Conservation (phyloP, 2,329 filamentous ascomycete genomes). For the Venturia aucupariae region DNA sequence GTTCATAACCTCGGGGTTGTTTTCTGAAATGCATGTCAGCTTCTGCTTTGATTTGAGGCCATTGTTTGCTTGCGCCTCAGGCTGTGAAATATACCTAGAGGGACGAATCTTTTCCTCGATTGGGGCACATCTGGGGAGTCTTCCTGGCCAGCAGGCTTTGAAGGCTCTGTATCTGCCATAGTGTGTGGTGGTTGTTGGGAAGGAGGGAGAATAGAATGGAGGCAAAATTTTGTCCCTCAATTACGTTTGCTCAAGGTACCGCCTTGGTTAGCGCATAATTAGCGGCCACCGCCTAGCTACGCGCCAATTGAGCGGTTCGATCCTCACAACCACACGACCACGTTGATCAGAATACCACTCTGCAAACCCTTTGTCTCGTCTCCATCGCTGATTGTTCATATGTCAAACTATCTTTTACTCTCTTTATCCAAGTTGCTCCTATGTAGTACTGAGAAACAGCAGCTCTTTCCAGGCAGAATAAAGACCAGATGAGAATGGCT, state of each 20-base stretch:
- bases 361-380: too few species aligned
- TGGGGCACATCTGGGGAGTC: constrained; percentile 12
- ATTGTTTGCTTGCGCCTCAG: not conserved
- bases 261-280: not conserved
- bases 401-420: too few species aligned
- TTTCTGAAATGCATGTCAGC: constrained; percentile 36
- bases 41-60: not conserved
- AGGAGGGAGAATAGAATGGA: not conserved
- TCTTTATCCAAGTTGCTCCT: too few species aligned
- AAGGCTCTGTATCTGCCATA: constrained; percentile 3
- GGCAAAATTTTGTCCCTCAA: constrained; percentile 3
- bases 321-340: too few species aligned
- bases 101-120: constrained; percentile 13
- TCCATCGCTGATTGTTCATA: not conserved
- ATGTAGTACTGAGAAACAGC: too few species aligned
- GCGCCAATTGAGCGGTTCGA: not conserved
- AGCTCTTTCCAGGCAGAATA: too few species aligned
- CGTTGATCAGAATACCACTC: too few species aligned
- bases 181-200: not conserved
- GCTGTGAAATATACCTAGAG: constrained; percentile 11
- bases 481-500: too few species aligned
- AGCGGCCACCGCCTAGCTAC: not conserved
- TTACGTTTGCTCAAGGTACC: not conserved
- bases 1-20: constrained; percentile 85
- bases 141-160: not conserved